phyloP scores from a whole-genome alignment of 179 eudicot genomes.

The Spinacia oleracea region DNA sequence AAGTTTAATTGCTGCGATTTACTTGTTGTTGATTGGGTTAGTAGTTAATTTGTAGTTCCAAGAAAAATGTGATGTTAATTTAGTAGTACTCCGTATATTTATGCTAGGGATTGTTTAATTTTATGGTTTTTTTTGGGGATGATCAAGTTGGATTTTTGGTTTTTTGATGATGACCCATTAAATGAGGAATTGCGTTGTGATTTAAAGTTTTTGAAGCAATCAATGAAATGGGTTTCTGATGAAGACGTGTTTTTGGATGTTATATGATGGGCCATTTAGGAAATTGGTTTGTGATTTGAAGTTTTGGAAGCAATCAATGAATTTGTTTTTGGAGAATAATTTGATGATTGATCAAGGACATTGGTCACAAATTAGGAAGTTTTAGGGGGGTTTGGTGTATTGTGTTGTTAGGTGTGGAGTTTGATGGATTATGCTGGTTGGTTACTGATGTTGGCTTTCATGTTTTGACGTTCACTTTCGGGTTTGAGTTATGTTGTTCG shows the following conservation, averaged over 20 bases:
- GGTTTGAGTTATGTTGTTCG: not conserved
- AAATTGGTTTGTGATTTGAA: constrained; percentile 13
- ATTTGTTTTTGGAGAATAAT: not conserved
- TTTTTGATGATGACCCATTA: constrained; percentile 18
- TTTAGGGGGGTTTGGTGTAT: not conserved
- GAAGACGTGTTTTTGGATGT: not conserved
- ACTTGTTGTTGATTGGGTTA: constrained; percentile 1
- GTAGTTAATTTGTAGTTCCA: not conserved
- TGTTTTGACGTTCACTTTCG: not conserved
- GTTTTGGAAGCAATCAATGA: constrained; percentile 7
- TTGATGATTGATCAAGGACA: not conserved
- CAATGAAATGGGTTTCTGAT: not conserved
- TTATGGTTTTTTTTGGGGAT: constrained; percentile 1
- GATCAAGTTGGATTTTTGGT: constrained; percentile 21
- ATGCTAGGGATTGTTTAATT: constrained; percentile 1
- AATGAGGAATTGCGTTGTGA: constrained; percentile 3
- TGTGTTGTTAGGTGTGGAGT: constrained; percentile 12
- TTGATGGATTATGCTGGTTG: constrained; percentile 16
- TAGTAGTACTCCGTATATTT: constrained; percentile 17
- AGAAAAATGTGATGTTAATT: not conserved
- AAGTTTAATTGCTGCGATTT: not conserved
- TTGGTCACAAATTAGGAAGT: not conserved
- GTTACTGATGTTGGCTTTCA: not conserved
- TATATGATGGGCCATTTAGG: constrained; percentile 13
- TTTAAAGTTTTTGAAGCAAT: constrained; percentile 19